Percentiles rank a stretch among this genome's conserved stretches.
Evolutionary conservation across 2,329 filamentous ascomycete genomes (phyloP).

Genomic region (Aureobasidium sp.): DNA sequence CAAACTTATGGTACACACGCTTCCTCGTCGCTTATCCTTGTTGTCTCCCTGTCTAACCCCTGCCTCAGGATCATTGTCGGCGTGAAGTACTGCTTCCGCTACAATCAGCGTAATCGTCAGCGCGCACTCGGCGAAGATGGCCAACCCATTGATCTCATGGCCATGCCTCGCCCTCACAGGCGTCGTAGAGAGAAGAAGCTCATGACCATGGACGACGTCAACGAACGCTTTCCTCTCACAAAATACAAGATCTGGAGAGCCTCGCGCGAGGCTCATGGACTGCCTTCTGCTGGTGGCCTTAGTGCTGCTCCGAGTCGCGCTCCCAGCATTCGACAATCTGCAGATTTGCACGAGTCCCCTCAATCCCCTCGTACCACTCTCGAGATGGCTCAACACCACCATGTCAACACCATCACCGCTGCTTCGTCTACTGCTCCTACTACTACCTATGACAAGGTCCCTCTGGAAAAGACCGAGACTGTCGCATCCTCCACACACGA

Average conservation of each 20-base stretch:
- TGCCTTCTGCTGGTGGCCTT: constrained; percentile 78
- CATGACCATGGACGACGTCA: constrained; percentile 99
- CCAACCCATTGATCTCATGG: constrained; percentile 79
- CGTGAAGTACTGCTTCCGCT: constrained; percentile 98
- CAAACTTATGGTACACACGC: constrained; percentile 83
- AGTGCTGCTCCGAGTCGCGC: constrained; percentile 64
- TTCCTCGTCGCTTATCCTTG: background rate
- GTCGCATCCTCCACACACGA: constrained; percentile 21
- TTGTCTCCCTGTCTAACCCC: background rate
- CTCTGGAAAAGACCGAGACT: constrained; percentile 25
- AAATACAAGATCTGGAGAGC: constrained; percentile 97
- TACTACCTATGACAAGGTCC: constrained; percentile 22
- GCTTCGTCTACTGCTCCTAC: constrained; percentile 14
- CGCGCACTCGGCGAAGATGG: constrained; percentile 66
- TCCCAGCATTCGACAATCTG: constrained; percentile 61
- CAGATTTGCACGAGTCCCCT: constrained; percentile 18
- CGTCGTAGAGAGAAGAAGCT: constrained; percentile 92
- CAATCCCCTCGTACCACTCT: constrained; percentile 25
- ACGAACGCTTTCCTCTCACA: constrained; percentile 87
- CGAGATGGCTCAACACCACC: constrained; percentile 36
- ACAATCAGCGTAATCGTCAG: constrained; percentile 86
- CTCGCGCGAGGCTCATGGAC: constrained; percentile 69
- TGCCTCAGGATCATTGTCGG: constrained; percentile 88
- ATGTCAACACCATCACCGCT: constrained; percentile 31
- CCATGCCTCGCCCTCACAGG: constrained; percentile 77